These are phyloP conservation scores for Penicillium sp. DNA, from an alignment of 2,329 filamentous ascomycete species.

Conservation along the genomic window DNA sequence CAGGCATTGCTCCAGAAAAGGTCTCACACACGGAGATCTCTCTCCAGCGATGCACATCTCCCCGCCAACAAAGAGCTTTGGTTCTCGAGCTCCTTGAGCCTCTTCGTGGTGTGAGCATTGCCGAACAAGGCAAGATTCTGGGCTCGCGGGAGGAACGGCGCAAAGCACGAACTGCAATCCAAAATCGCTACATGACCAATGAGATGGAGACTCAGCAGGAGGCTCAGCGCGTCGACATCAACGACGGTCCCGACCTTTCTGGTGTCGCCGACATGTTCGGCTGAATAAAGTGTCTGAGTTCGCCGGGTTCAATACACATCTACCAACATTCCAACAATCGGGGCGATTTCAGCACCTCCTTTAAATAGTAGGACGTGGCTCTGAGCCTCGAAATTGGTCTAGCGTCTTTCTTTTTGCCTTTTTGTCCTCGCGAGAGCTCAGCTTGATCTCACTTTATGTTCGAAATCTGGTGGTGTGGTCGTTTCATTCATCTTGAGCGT, in stretches of 20 bases:
- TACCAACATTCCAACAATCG: neutral
- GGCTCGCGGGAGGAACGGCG: constrained; percentile 36
- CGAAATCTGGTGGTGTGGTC: neutral
- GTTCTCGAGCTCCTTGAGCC: constrained; percentile 81
- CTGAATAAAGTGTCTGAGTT: constrained; percentile 16
- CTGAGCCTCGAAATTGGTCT: neutral
- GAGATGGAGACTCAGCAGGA: constrained; percentile 41
- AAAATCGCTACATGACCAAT: constrained; percentile 40
- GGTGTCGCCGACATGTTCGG: constrained; percentile 52
- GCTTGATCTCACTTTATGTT: neutral
- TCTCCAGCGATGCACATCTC: constrained; percentile 49
- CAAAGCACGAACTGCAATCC: constrained; percentile 39
- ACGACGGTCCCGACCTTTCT: constrained; percentile 46
- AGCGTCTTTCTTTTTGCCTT: neutral
- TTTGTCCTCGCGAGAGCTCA: neutral
- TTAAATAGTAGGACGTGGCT: neutral
- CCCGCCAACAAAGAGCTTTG: constrained; percentile 72
- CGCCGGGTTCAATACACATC: neutral
- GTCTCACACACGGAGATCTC: constrained; percentile 60
- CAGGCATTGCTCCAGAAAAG: constrained; percentile 63
- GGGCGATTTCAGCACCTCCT: neutral
- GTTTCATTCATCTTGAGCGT: constrained; percentile 8
- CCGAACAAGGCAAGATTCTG: constrained; percentile 81
- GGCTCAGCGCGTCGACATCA: constrained; percentile 37
- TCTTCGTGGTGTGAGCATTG: constrained; percentile 83